These are phyloP conservation scores for Dispira parvispora DNA, from an alignment of 192 early-diverging fungal genomes.

Conservation along the genomic window DNA sequence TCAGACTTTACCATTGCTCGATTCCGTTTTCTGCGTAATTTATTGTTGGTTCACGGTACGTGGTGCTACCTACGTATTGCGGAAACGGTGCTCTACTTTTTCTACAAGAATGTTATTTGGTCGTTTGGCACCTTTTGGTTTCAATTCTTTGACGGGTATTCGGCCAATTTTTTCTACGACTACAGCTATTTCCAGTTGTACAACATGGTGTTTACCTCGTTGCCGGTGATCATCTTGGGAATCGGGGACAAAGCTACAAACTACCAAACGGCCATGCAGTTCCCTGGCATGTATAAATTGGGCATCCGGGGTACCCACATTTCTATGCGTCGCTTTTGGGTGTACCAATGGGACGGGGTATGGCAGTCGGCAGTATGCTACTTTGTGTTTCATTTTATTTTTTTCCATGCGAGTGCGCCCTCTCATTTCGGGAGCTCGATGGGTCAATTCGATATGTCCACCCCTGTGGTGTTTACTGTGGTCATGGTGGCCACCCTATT, in stretches of 20 bases:
- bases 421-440: slow-evolving; percentile 32
- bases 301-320: slow-evolving; percentile 75
- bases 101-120: slow-evolving; percentile 95
- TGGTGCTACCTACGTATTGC: slow-evolving; percentile 82
- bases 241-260: slow-evolving; percentile 27
- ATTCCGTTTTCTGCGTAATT: slow-evolving; percentile 72
- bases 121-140: slow-evolving; percentile 86
- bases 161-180: slow-evolving; percentile 84
- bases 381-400: slow-evolving; percentile 52
- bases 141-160: slow-evolving; percentile 85
- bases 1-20: slow-evolving; percentile 86
- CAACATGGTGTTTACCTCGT: slow-evolving; percentile 58
- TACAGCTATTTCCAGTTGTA: slow-evolving; percentile 83
- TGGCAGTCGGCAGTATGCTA: slow-evolving; percentile 87
- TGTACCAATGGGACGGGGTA: slow-evolving; percentile 75
- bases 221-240: slow-evolving; percentile 45
- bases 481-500: slow-evolving; percentile 72
- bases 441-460: slow-evolving; percentile 54
- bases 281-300: slow-evolving; percentile 54
- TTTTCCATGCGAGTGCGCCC: slow-evolving; percentile 29
- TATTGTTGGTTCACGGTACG: slow-evolving; percentile 84
- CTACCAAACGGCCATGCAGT: slow-evolving; percentile 30
- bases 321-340: slow-evolving; percentile 66
- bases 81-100: slow-evolving; percentile 84
- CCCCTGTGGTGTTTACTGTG: slow-evolving; percentile 55